Conservation (phyloP, 352 stramenopile species). For the Hyaloperonospora brassicae region DNA sequence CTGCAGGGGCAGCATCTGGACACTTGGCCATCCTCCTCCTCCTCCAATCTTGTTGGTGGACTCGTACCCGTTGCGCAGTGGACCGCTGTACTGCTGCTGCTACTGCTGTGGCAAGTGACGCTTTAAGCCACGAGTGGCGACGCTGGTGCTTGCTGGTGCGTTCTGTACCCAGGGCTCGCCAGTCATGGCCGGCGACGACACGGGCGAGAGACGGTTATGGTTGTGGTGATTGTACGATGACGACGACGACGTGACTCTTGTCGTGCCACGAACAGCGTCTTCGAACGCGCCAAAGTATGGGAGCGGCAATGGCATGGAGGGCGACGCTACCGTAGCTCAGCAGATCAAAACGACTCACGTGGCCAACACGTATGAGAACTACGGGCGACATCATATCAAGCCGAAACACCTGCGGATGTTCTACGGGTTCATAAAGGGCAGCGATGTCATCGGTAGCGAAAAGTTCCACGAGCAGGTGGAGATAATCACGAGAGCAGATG, state of each 20-base stretch:
- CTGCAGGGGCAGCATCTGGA: constrained; percentile 3
- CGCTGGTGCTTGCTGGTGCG: neutral
- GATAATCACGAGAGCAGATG: too few species aligned
- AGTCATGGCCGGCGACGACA: constrained; percentile 28
- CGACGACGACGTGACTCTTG: constrained; percentile 2
- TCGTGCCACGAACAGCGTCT: constrained; percentile 16
- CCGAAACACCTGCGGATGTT: too few species aligned
- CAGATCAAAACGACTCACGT: too few species aligned
- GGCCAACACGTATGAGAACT: too few species aligned
- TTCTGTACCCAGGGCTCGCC: constrained; percentile 17
- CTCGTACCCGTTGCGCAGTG: constrained; percentile 9
- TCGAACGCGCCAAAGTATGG: constrained; percentile 13
- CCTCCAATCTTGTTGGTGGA: neutral
- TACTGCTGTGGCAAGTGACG: constrained; percentile 34
- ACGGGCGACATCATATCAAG: too few species aligned
- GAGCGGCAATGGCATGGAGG: constrained; percentile 18
- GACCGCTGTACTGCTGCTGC: constrained; percentile 25
- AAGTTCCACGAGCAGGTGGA: too few species aligned
- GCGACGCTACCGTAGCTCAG: constrained; percentile 7
- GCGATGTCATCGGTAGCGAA: too few species aligned
- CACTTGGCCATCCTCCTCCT: neutral
- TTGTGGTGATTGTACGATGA: constrained; percentile 17
- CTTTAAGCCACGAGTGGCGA: constrained; percentile 27
- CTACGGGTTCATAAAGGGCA: too few species aligned
- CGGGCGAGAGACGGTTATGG: constrained; percentile 20